Conservation (phyloP, 306 rosid genomes). For the Castanea sativa region DNA sequence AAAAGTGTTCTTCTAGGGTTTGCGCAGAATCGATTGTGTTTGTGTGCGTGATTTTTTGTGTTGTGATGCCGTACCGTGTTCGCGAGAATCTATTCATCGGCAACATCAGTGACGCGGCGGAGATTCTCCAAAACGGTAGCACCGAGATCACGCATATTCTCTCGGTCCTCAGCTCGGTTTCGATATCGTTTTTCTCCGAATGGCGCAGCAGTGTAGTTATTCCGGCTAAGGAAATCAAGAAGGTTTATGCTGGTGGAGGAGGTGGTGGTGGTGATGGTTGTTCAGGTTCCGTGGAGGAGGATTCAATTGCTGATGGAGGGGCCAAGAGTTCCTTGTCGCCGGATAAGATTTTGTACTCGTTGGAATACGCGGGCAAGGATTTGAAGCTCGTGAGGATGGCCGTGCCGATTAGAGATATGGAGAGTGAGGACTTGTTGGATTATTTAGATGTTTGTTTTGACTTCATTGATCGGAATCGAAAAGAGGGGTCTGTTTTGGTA, state of each 20-base stretch:
- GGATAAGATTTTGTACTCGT: conserved; percentile 57
- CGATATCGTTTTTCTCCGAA: conserved; percentile 76
- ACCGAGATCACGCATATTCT: conserved; percentile 60
- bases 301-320: conserved; percentile 28
- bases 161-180: conserved; percentile 79
- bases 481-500: conserved; percentile 82
- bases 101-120: conserved; percentile 73
- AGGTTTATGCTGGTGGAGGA: conserved; percentile 46
- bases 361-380: conserved; percentile 82
- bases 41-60: background rate
- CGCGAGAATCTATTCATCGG: conserved; percentile 82
- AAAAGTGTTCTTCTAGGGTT: background rate
- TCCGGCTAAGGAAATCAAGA: conserved; percentile 61
- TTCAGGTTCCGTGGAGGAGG: conserved; percentile 31
- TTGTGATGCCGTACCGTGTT: conserved; percentile 73
- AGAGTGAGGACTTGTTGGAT: conserved; percentile 74
- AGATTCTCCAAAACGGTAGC: conserved; percentile 56
- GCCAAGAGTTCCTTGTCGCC: conserved; percentile 46
- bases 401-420: conserved; percentile 80
- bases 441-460: conserved; percentile 76
- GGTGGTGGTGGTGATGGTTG: conserved; percentile 9
- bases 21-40: background rate
- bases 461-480: conserved; percentile 69
- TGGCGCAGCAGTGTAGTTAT: conserved; percentile 56
- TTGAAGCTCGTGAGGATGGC: conserved; percentile 83